Conservation (phyloP, 2,329 filamentous ascomycete species). For the Diaporthe batatas region DNA sequence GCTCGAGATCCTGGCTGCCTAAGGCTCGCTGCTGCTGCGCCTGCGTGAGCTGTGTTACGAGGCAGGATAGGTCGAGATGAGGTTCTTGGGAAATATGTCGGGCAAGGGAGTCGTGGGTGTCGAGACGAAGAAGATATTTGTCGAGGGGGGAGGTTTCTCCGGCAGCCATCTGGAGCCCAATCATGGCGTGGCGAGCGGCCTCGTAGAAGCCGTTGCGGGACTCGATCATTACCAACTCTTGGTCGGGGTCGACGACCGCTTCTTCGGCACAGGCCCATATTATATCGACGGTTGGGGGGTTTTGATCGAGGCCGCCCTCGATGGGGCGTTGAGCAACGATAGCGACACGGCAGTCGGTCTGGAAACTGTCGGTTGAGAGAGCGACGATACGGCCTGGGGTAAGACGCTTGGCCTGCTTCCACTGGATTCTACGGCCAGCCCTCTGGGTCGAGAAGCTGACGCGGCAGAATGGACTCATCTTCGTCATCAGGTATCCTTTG, state of each 20-base stretch:
- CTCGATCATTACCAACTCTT: slow-evolving; percentile 84
- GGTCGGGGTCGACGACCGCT: slow-evolving; percentile 74
- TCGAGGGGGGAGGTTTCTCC: slow-evolving; percentile 70
- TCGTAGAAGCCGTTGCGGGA: slow-evolving; percentile 82
- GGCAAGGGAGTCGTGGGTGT: slow-evolving; percentile 51
- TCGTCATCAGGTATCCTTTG: slow-evolving; percentile 73
- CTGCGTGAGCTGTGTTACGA: slow-evolving; percentile 49
- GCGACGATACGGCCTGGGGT: slow-evolving; percentile 67
- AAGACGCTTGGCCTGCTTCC: slow-evolving; percentile 67
- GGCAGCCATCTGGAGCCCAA: slow-evolving; percentile 75
- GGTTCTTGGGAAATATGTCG: slow-evolving; percentile 50
- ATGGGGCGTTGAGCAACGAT: slow-evolving; percentile 79
- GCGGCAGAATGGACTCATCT: slow-evolving; percentile 73
- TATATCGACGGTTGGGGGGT: slow-evolving; percentile 81
- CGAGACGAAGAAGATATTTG: slow-evolving; percentile 69
- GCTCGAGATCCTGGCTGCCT: slow-evolving; percentile 20
- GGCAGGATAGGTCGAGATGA: slow-evolving; percentile 51
- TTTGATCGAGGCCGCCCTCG: slow-evolving; percentile 69
- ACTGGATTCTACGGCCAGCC: slow-evolving; percentile 75
- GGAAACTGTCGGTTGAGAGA: slow-evolving; percentile 72
- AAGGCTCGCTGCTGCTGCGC: slow-evolving; percentile 3
- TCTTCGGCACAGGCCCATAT: slow-evolving; percentile 75
- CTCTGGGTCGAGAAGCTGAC: slow-evolving; percentile 78
- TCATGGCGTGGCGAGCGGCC: slow-evolving; percentile 78
- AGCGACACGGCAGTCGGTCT: slow-evolving; percentile 75